Conservation (phyloP, 768 basidiomycete species). For the Leucocoprinus sp. region DNA sequence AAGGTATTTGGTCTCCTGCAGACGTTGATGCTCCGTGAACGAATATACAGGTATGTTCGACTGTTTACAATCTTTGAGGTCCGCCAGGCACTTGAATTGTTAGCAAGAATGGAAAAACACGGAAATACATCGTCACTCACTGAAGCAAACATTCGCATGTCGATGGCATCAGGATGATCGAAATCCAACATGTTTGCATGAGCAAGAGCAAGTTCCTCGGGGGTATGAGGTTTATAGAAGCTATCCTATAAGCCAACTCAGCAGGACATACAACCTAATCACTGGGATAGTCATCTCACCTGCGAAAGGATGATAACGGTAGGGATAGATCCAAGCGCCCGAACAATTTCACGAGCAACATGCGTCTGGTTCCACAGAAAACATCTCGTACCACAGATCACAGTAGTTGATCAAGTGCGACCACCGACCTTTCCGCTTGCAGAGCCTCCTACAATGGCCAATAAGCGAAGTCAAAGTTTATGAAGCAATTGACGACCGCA, state of each 20-base stretch:
- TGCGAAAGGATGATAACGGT: conserved; percentile 89
- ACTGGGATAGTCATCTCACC: conserved; percentile 27
- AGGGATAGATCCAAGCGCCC: conserved; percentile 74
- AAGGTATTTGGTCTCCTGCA: conserved; percentile 74
- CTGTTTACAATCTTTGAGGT: conserved; percentile 78
- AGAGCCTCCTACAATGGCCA: conserved; percentile 53
- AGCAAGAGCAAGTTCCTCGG: conserved; percentile 77
- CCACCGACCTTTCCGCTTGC: conserved; percentile 73
- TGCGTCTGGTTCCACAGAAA: conserved; percentile 48
- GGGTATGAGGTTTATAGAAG: conserved; percentile 80
- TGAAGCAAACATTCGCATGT: conserved; percentile 77
- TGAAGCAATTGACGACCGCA: conserved; percentile 21
- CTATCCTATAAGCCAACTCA: conserved; percentile 53
- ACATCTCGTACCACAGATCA: not conserved
- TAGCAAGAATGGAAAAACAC: not conserved
- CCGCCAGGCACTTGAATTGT: conserved; percentile 60
- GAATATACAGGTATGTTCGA: conserved; percentile 93
- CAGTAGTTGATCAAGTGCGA: not conserved
- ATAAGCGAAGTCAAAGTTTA: not conserved
- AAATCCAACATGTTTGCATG: conserved; percentile 77
- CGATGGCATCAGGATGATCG: conserved; percentile 90
- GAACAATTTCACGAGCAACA: conserved; percentile 77
- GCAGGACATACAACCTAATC: not conserved
- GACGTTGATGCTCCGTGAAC: conserved; percentile 81
- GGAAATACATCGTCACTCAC: conserved; percentile 34